Conservation (phyloP, 2,329 filamentous ascomycete species). For the Hawksworthiomyces lignivorus region DNA sequence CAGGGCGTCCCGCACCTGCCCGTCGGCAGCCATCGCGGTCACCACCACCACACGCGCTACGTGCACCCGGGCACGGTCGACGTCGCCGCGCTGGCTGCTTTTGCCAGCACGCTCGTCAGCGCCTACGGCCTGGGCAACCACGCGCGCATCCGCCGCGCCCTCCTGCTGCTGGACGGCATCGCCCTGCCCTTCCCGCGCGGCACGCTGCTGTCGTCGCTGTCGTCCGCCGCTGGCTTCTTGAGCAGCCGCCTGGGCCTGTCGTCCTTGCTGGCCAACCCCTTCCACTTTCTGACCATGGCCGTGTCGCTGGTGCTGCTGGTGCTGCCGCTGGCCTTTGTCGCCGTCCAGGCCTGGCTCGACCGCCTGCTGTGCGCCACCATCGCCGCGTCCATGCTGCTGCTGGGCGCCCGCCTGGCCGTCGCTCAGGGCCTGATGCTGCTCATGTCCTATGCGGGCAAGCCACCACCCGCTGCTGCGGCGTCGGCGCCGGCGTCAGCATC, state of each 20-base stretch:
- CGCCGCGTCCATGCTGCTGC: slow-evolving; percentile 77
- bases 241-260: slow-evolving; percentile 46
- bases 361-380: slow-evolving; percentile 73
- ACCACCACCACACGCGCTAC: slow-evolving; percentile 21
- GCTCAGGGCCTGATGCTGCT: slow-evolving; percentile 89
- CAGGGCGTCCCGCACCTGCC: too few relatives aligned
- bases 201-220: slow-evolving; percentile 62
- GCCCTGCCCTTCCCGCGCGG: background rate
- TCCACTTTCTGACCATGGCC: slow-evolving; percentile 86
- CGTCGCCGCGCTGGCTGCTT: slow-evolving; percentile 71
- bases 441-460: slow-evolving; percentile 67
- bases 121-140: slow-evolving; percentile 86
- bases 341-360: slow-evolving; percentile 79
- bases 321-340: slow-evolving; percentile 69
- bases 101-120: slow-evolving; percentile 74
- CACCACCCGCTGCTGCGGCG: slow-evolving; percentile 12
- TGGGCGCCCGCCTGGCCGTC: slow-evolving; percentile 76
- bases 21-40: slow-evolving; percentile 53
- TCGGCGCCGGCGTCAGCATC: background rate
- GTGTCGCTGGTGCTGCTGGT: slow-evolving; percentile 71
- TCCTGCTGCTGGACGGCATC: slow-evolving; percentile 33
- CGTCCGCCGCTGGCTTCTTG: background rate
- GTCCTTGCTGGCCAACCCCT: slow-evolving; percentile 85
- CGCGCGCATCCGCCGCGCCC: slow-evolving; percentile 81
- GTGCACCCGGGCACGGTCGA: slow-evolving; percentile 73